Base-by-base conservation (phyloP, 2,329 filamentous ascomycete species). In the Curvularia sp. region DNA sequence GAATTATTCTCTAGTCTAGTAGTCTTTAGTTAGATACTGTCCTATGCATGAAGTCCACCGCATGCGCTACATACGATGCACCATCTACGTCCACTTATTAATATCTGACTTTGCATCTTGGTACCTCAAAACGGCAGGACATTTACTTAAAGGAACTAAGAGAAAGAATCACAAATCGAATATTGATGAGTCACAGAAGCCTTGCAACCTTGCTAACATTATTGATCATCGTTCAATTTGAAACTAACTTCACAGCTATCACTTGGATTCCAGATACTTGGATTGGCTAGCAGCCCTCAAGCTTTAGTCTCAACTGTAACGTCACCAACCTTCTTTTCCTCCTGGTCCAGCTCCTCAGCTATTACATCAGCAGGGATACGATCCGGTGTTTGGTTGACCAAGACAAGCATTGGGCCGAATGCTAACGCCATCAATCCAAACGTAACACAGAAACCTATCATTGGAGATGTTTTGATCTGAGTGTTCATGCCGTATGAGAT, bases 351-450 rank as follows among this genome's bases (percentile, higher is more conserved):
- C 42, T 70, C 70, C 54, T 73, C 72, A 13, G 64, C 68, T 53
- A 69, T 68, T 1, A 70, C 65, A 59, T 74, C 69, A 3, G 70
- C 69, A n/a, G 70, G 70, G 36, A 75, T 74, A 8, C 66, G 72
- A 57, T 75, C 71, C 6, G 71, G 72, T 7, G 73, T 74, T 27
- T 61, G 53, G 39, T 74, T 74, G 15, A 74, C 71, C 53, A 75
- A 49, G 13, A 68, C 46, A 23, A 75, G 49, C 73, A 75, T 75
- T 9, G 73, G 73, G n/a, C 49, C 61, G 15, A 73, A 59, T 6
- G 72, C 70, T 23, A 70, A 30, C 21, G 62, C 71, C 72, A 75
- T 74, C 27, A 75, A 42, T 1, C 63, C 72, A 47, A 74, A 75
- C 3, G 70, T 74, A 3, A 75, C 72, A 36, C 72, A 74, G 45